phyloP scores from a whole-genome alignment of 2,329 filamentous ascomycete genomes.

The Epichloe bromicola region DNA sequence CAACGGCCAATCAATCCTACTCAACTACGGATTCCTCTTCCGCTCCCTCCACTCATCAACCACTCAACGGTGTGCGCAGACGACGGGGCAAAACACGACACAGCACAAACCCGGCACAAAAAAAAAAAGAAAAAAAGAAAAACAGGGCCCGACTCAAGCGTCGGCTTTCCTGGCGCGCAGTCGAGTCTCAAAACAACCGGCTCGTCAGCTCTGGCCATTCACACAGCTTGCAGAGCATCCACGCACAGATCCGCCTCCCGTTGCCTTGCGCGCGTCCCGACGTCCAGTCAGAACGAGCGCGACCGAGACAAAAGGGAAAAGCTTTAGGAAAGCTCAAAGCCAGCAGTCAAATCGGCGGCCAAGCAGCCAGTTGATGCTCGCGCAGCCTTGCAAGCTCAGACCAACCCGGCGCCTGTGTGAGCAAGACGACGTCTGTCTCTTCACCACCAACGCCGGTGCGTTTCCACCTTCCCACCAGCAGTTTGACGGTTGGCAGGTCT shows the following conservation, averaged over 20 bases:
- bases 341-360: constrained; percentile 2
- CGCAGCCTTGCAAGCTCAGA: background rate
- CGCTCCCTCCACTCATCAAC: constrained; percentile 17
- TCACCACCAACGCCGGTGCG: background rate
- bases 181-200: constrained; percentile 8
- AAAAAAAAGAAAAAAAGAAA: constrained; percentile 8
- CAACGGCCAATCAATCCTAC: constrained; percentile 35
- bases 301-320: constrained; percentile 1
- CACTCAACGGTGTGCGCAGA: constrained; percentile 17
- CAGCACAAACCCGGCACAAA: constrained; percentile 6
- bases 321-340: constrained; percentile 3
- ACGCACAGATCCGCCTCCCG: constrained; percentile 8
- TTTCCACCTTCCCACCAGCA: background rate
- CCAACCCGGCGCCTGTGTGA: background rate
- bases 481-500: background rate
- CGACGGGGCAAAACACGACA: constrained; percentile 6
- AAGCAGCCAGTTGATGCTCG: constrained; percentile 2
- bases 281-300: constrained; percentile 5
- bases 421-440: background rate
- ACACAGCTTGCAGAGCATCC: constrained; percentile 9
- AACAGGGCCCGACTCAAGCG: constrained; percentile 3
- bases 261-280: constrained; percentile 6
- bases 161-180: constrained; percentile 8
- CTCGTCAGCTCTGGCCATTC: constrained; percentile 12
- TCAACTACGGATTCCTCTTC: constrained; percentile 13